These are phyloP conservation scores for Ophioceras dolichostomum DNA, from an alignment of 2,329 filamentous ascomycete species.

Conservation along the genomic window DNA sequence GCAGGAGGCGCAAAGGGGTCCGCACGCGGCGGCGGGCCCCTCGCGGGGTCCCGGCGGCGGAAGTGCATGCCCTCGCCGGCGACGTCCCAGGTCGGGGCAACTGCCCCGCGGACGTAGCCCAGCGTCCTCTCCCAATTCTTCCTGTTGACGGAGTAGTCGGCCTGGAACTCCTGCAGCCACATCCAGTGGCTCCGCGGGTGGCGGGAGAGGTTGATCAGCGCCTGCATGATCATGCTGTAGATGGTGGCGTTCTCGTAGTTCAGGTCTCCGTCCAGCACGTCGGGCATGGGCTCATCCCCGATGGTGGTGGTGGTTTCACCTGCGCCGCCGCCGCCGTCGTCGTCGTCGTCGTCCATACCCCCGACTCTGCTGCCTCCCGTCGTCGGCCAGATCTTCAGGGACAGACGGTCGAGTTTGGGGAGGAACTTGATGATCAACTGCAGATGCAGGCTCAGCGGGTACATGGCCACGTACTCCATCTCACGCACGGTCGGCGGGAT, in stretches of 20 bases:
- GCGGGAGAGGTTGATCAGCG: constrained; percentile 20
- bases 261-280: constrained; percentile 27
- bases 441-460: constrained; percentile 53
- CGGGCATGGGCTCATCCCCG: constrained; percentile 24
- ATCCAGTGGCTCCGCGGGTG: constrained; percentile 21
- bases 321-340: no score
- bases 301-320: no score
- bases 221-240: constrained; percentile 31
- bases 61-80: constrained; percentile 33
- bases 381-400: constrained; percentile 34
- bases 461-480: constrained; percentile 52
- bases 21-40: no score
- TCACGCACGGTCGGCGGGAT: constrained; percentile 30
- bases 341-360: no score
- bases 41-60: no score
- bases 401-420: constrained; percentile 38
- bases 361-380: no score
- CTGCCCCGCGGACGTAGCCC: constrained; percentile 26
- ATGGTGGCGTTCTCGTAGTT: constrained; percentile 43
- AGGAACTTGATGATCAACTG: constrained; percentile 33
- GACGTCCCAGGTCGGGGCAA: no score
- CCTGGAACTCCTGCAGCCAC: constrained; percentile 34
- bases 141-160: constrained; percentile 30
- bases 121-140: constrained; percentile 34
- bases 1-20: no score